Base-by-base conservation (phyloP, 1,284 basidiomycete genomes). In the Ceratobasidium sp. region DNA sequence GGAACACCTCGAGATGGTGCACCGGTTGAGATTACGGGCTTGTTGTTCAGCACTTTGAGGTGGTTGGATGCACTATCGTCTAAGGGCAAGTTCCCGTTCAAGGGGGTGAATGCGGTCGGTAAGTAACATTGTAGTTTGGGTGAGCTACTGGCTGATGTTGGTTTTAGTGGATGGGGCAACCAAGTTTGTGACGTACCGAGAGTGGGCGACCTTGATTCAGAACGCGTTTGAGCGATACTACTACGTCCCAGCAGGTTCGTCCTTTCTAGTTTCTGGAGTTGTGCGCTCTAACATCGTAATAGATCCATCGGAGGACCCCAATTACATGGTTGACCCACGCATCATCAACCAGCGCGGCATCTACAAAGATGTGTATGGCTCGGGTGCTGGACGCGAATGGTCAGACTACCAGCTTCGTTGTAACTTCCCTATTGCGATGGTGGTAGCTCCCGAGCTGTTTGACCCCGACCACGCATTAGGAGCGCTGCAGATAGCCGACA, bases 361-460 rank as follows among this genome's bases (percentile, higher is more conserved):
- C 83, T 99, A 99, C 89, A 99, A 99, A 87, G 97, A 99, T 82
- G 96, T 99, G 5, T 94, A 93, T 80, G 95, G 96, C 47, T 96
- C 96, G 20, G 94, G 94, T 0, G 82, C 87, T 69, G 93, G 92
- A 15, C 89, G 94, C 75, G 95, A 96, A 84, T 98, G 96, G 93
- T 94, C 95, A 7, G 97, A 99, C 85, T 99, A 99, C 83, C 97
- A 99, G 84, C 89, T 97, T 80, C 90, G 95, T 77, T 90, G 91
- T 81, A 98, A 98, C 85, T 97, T 96, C 87, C 91, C 94, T 2
- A 94, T 99, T 79, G 95, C 97, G 1, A 99, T 99, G 97, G 90
- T 93, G 6, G 96, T 99, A 47, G 97, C 97, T 0, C 97, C 97
- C 7, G 97, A 99, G 84, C 85, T 99, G 60, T 99, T 99, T 84